Evolutionary conservation across 140 eudicot species (phyloP).

Genomic region (Ambrosia hybrid): DNA sequence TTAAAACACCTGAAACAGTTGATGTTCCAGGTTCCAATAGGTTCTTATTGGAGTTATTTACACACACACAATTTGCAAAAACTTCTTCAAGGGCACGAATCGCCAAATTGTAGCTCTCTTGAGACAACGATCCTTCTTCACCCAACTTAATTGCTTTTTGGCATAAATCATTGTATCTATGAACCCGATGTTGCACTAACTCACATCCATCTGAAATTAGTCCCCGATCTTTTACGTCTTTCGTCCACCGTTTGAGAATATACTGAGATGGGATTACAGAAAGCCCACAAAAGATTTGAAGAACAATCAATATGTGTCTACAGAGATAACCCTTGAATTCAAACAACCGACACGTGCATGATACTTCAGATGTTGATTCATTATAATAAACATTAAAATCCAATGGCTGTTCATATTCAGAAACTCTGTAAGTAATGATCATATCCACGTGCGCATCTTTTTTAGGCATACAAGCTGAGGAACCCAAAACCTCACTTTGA

Average conservation of each 20-base stretch:
- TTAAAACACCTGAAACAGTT: slow-evolving; percentile 48
- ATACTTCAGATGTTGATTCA: slow-evolving; percentile 57
- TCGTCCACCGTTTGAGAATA: slow-evolving; percentile 80
- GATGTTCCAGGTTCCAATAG: slow-evolving; percentile 62
- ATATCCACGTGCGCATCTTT: slow-evolving; percentile 48
- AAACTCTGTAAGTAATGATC: slow-evolving; percentile 44
- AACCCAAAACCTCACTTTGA: slow-evolving; percentile 81
- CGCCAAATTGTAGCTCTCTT: slow-evolving; percentile 60
- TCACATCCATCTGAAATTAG: slow-evolving; percentile 48
- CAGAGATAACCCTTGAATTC: slow-evolving; percentile 79
- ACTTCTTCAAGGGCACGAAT: slow-evolving; percentile 71
- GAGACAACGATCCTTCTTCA: slow-evolving; percentile 87
- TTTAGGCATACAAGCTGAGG: slow-evolving; percentile 67
- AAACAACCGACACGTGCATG: slow-evolving; percentile 76
- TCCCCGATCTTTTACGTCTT: slow-evolving; percentile 60
- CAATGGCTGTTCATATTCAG: slow-evolving; percentile 54
- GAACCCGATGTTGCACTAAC: slow-evolving; percentile 61
- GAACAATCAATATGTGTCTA: slow-evolving; percentile 80
- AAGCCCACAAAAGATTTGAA: slow-evolving; percentile 62
- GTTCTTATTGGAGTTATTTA: slow-evolving; percentile 66
- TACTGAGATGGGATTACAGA: slow-evolving; percentile 68
- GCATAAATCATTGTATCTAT: slow-evolving; percentile 69
- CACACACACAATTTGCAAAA: slow-evolving; percentile 52
- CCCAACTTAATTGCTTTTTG: slow-evolving; percentile 65
- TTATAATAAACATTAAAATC: slow-evolving; percentile 58